These are phyloP conservation scores for Suhomyces guaymorum DNA, from an alignment of 1,139 yeast genomes.

Conservation along the genomic window DNA sequence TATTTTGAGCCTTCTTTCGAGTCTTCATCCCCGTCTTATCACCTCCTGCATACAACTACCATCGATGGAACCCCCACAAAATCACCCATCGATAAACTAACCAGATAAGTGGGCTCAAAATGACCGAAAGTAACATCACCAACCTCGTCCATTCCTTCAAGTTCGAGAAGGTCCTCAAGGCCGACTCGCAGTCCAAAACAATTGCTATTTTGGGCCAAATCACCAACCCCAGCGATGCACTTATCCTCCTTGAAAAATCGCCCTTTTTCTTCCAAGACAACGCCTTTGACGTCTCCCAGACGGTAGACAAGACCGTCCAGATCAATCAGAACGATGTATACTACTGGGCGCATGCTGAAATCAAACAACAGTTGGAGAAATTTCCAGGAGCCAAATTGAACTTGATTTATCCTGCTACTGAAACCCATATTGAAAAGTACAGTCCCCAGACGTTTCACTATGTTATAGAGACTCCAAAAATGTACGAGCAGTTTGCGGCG, in stretches of 20 bases:
- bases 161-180: constrained; percentile 43
- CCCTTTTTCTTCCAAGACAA: constrained; percentile 44
- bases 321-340: constrained; percentile 80
- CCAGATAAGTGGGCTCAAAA: too few relatives aligned
- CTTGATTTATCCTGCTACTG: constrained; percentile 87
- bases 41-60: too few relatives aligned
- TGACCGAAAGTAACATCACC: too few relatives aligned
- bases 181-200: constrained; percentile 66
- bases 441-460: constrained; percentile 57
- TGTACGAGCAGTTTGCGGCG: constrained; percentile 58
- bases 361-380: constrained; percentile 47
- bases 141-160: constrained; percentile 39
- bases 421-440: constrained; percentile 77
- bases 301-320: constrained; percentile 39
- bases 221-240: constrained; percentile 53
- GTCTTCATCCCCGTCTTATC: too few relatives aligned
- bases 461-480: constrained; percentile 77
- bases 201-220: constrained; percentile 69
- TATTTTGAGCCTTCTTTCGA: too few relatives aligned
- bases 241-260: constrained; percentile 73
- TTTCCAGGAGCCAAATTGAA: constrained; percentile 71
- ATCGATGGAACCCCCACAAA: too few relatives aligned
- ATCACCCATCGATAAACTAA: too few relatives aligned
- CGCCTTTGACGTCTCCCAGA: constrained; percentile 17
- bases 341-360: constrained; percentile 67